Evolutionary conservation across 805 yeast genomes (phyloP).

Genomic region (Saturnispora halmiae): DNA sequence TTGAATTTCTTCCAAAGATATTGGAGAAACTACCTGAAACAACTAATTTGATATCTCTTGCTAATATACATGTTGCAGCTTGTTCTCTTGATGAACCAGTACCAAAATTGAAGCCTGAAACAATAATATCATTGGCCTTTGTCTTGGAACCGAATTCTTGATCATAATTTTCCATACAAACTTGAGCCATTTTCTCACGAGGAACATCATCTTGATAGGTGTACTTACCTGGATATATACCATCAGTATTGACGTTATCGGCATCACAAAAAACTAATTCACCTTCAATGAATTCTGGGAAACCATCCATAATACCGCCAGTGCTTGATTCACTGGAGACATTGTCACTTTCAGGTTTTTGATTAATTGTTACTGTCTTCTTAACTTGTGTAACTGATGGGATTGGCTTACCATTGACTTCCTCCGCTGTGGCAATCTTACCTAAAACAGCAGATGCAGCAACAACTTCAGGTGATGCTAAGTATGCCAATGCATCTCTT

Average conservation of each 20-base stretch:
- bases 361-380: slow-evolving; percentile 30
- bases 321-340: slow-evolving; percentile 39
- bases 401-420: slow-evolving; percentile 52
- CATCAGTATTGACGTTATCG: slow-evolving; percentile 95
- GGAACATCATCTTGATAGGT: slow-evolving; percentile 98
- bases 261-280: slow-evolving; percentile 94
- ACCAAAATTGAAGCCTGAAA: slow-evolving; percentile 93
- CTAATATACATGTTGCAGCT: slow-evolving; percentile 97
- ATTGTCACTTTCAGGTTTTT: slow-evolving; percentile 20
- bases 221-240: slow-evolving; percentile 97
- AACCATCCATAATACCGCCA: slow-evolving; percentile 59
- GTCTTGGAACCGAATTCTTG: slow-evolving; percentile 76
- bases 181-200: slow-evolving; percentile 94
- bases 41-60: slow-evolving; percentile 84
- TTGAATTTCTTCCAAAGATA: slow-evolving; percentile 90
- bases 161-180: slow-evolving; percentile 98
- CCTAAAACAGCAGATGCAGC: slow-evolving; percentile 98
- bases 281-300: slow-evolving; percentile 83
- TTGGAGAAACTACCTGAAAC: slow-evolving; percentile 98
- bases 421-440: slow-evolving; percentile 86
- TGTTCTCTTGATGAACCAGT: slow-evolving; percentile 98
- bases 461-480: slow-evolving; percentile 96
- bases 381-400: slow-evolving; percentile 43
- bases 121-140: slow-evolving; percentile 72
- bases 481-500: slow-evolving; percentile 87